Percentiles rank a stretch among this genome's conserved stretches.
phyloP scores from a whole-genome alignment of 768 basidiomycete genomes.

The Serendipita sp. region DNA sequence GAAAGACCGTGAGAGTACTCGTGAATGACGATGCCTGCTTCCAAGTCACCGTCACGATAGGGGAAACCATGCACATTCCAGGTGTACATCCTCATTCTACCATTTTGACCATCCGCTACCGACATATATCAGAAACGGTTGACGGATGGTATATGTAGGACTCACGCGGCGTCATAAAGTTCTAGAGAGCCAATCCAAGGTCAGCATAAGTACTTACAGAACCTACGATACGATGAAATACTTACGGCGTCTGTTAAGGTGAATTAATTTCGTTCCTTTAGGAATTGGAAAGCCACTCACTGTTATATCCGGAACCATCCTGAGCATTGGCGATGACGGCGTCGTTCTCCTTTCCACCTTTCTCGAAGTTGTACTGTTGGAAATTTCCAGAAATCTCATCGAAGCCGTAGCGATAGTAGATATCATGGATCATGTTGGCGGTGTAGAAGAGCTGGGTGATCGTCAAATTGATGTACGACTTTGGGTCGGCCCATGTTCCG shows the following conservation, averaged over 20 bases:
- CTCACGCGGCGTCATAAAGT: conserved; percentile 37
- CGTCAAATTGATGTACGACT: conserved; percentile 73
- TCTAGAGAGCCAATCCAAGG: conserved; percentile 24
- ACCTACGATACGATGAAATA: not conserved
- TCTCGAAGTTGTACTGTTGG: conserved; percentile 93
- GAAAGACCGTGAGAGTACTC: conserved; percentile 80
- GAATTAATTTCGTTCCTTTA: not conserved
- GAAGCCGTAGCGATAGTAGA: conserved; percentile 85
- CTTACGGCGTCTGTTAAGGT: too few relatives aligned
- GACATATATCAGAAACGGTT: conserved; percentile 44
- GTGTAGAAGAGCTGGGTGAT: conserved; percentile 86
- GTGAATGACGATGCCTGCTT: conserved; percentile 94
- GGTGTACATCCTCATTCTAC: conserved; percentile 89
- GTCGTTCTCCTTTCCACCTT: conserved; percentile 74
- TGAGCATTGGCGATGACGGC: conserved; percentile 91
- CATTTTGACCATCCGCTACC: conserved; percentile 45
- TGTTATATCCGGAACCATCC: conserved; percentile 78
- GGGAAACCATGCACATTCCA: conserved; percentile 78
- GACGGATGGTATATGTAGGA: conserved; percentile 27
- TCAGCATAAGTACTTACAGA: not conserved
- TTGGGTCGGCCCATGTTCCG: conserved; percentile 49
- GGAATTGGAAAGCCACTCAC: conserved; percentile 11
- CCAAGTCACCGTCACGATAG: conserved; percentile 87
- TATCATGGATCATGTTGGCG: conserved; percentile 62
- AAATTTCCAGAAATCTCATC: conserved; percentile 88